Evolutionary conservation across 306 rosid species (phyloP).

Genomic region (Lupinus albus): DNA sequence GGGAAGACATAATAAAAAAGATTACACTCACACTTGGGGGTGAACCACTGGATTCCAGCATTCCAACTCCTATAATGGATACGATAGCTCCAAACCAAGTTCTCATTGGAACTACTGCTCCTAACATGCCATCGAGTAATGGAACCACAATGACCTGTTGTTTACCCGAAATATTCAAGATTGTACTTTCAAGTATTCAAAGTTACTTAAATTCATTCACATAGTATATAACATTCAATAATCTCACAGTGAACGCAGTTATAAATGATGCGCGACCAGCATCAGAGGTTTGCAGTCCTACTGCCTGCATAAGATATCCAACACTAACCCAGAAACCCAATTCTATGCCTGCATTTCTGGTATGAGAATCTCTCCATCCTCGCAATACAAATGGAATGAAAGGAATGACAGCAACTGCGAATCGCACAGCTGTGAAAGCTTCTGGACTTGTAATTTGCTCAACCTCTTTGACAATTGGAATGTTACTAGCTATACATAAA

Average conservation of each 20-base stretch:
- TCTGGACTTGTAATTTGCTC: constrained; percentile 71
- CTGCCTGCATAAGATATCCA: constrained; percentile 78
- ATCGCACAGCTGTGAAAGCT: constrained; percentile 72
- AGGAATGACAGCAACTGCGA: constrained; percentile 62
- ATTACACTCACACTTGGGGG: constrained; percentile 59
- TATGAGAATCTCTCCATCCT: constrained; percentile 50
- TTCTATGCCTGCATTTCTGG: constrained; percentile 73
- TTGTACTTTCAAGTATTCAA: constrained; percentile 41
- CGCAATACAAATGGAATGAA: constrained; percentile 64
- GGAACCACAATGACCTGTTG: constrained; percentile 82
- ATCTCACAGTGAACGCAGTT: constrained; percentile 66
- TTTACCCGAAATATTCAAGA: constrained; percentile 33
- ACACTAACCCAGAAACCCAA: constrained; percentile 83
- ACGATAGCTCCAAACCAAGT: constrained; percentile 81
- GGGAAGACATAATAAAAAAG: neutral
- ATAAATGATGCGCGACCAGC: constrained; percentile 78
- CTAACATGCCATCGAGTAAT: constrained; percentile 74
- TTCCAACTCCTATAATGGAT: constrained; percentile 66
- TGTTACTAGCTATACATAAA: constrained; percentile 63
- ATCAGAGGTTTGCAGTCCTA: constrained; percentile 77
- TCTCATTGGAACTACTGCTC: constrained; percentile 63
- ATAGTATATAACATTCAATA: neutral
- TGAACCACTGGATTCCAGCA: constrained; percentile 82
- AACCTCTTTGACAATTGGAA: constrained; percentile 77
- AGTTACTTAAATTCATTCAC: constrained; percentile 11